Evolutionary conservation across 306 rosid genomes (phyloP).

Genomic region (Inga laurina): DNA sequence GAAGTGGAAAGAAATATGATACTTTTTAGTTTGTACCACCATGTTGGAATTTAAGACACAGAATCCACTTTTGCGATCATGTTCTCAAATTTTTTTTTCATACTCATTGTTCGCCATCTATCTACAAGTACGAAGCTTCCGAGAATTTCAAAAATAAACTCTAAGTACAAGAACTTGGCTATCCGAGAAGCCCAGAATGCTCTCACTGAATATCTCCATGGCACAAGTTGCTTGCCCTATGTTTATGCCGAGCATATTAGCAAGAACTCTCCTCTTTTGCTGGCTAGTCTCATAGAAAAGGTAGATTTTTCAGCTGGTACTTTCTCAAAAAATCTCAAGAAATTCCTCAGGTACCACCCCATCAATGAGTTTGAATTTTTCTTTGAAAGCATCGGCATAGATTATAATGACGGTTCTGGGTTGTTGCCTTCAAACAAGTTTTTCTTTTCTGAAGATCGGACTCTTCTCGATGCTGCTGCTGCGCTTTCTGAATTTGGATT

Average conservation of each 20-base stretch:
- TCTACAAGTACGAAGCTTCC: conserved; percentile 39
- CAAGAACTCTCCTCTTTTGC: conserved; percentile 46
- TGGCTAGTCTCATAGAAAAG: conserved; percentile 53
- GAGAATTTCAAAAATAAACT: conserved; percentile 37
- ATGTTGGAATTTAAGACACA: background rate
- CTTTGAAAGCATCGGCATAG: conserved; percentile 81
- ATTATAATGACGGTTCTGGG: conserved; percentile 31
- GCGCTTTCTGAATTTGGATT: conserved; percentile 69
- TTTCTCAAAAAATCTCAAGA: conserved; percentile 48
- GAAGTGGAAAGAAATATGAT: background rate
- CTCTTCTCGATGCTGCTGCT: conserved; percentile 58
- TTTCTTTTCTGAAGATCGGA: conserved; percentile 65
- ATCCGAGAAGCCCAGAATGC: conserved; percentile 54
- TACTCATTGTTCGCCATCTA: conserved; percentile 43
- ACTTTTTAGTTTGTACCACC: background rate
- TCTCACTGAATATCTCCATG: conserved; percentile 70
- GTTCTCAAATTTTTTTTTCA: conserved; percentile 4
- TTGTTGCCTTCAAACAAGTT: conserved; percentile 60
- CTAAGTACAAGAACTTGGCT: conserved; percentile 46
- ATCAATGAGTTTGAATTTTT: conserved; percentile 85
- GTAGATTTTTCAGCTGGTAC: conserved; percentile 38
- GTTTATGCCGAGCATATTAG: conserved; percentile 66
- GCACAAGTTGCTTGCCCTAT: conserved; percentile 65
- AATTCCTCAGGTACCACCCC: conserved; percentile 75
- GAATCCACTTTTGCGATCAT: background rate